Evolutionary conservation across 1,284 basidiomycete species (phyloP).

Genomic region (Apiotrichum akiyoshidainum): DNA sequence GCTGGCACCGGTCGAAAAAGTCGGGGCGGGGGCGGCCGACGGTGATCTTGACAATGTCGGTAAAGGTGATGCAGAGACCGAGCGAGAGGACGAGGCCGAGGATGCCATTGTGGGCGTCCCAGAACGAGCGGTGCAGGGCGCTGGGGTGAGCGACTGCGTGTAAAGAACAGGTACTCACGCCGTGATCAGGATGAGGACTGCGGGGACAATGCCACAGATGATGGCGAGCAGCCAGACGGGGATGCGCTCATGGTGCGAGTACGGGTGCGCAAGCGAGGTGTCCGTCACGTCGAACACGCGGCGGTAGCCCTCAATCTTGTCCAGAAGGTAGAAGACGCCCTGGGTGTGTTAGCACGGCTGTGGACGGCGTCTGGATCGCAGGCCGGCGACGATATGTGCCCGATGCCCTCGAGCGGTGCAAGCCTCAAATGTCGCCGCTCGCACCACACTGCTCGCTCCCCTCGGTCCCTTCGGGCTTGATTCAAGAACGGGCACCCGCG

Average conservation of each 20-base stretch:
- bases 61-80: slow-evolving; percentile 59
- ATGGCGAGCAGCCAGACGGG: slow-evolving; percentile 68
- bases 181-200: slow-evolving; percentile 65
- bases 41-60: slow-evolving; percentile 71
- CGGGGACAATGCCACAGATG: slow-evolving; percentile 66
- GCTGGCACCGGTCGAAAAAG: slow-evolving; percentile 77
- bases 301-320: slow-evolving; percentile 75
- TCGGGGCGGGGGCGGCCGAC: slow-evolving; percentile 91
- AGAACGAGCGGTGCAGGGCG: slow-evolving; percentile 69
- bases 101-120: slow-evolving; percentile 80
- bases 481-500: no score
- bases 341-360: slow-evolving; percentile 14
- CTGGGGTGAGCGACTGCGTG: slow-evolving; percentile 11
- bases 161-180: slow-evolving; percentile 51
- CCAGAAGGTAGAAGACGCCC: slow-evolving; percentile 66
- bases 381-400: no score
- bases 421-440: no score
- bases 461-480: no score
- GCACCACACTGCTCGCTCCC: no score
- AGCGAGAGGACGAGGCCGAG: slow-evolving; percentile 57
- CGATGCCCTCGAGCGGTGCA: neutral
- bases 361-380: no score
- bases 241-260: slow-evolving; percentile 76
- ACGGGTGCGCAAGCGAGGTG: slow-evolving; percentile 65
- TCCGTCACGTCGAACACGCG: slow-evolving; percentile 78